These are phyloP conservation scores for Alternaria angustiovoidea DNA, from an alignment of 2,329 filamentous ascomycete species.

Conservation along the genomic window DNA sequence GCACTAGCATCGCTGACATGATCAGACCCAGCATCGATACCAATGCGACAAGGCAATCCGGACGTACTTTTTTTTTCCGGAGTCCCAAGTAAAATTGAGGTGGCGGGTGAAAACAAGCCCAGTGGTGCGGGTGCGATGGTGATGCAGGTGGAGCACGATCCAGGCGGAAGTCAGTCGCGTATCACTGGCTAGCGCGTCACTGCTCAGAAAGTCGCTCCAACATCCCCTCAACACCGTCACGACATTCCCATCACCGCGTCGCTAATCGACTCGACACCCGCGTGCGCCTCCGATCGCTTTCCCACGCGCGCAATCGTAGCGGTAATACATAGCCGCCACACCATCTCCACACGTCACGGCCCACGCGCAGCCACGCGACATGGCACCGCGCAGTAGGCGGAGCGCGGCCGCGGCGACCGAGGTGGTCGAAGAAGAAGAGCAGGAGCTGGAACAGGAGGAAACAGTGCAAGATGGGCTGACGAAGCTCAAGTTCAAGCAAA, in stretches of 20 bases:
- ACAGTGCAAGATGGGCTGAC: constrained; percentile 59
- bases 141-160: constrained; percentile 12
- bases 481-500: constrained; percentile 79
- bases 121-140: not conserved
- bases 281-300: constrained; percentile 5
- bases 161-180: constrained; percentile 20
- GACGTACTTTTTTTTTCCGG: not conserved
- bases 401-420: constrained; percentile 46
- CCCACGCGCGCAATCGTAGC: constrained; percentile 10
- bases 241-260: constrained; percentile 20
- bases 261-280: constrained; percentile 20
- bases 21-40: not conserved
- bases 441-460: constrained; percentile 31
- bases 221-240: constrained; percentile 17
- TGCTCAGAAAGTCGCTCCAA: constrained; percentile 19
- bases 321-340: not conserved
- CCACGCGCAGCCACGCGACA: constrained; percentile 45
- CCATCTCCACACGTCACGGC: constrained; percentile 4
- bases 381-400: constrained; percentile 51
- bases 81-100: not conserved
- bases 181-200: constrained; percentile 28
- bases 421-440: constrained; percentile 38
- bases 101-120: not conserved
- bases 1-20: not conserved
- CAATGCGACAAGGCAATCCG: not conserved